phyloP scores from a whole-genome alignment of 805 yeast species.

The Yarrowia phangngaensis region DNA sequence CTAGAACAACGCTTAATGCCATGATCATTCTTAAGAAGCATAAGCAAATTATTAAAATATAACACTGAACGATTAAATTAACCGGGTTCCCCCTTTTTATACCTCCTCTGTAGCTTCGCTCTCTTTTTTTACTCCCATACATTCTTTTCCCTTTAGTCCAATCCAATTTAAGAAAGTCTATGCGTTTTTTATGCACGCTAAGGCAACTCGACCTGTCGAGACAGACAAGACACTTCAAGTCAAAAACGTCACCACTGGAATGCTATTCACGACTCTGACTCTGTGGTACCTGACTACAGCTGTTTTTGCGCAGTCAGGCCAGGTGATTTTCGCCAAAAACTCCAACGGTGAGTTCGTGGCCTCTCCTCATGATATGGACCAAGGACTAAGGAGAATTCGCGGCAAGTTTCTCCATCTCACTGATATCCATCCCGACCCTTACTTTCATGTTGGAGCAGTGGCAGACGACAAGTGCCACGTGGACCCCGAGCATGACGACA shows the following conservation, averaged over 20 bases:
- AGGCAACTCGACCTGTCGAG: not conserved
- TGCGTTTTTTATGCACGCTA: too few species aligned
- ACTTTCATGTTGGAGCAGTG: constrained; percentile 52
- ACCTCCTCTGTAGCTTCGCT: too few species aligned
- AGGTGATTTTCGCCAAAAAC: constrained; percentile 17
- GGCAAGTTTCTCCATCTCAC: constrained; percentile 85
- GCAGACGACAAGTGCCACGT: constrained; percentile 55
- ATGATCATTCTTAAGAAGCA: too few species aligned
- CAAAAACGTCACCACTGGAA: not conserved
- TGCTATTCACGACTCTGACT: constrained; percentile 19
- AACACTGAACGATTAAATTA: too few species aligned
- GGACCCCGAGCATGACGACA: constrained; percentile 12
- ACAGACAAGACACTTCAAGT: not conserved
- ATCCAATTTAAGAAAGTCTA: too few species aligned
- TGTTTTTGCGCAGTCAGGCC: constrained; percentile 9
- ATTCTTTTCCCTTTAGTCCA: too few species aligned
- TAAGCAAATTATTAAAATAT: too few species aligned
- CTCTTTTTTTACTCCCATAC: too few species aligned
- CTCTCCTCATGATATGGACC: not conserved
- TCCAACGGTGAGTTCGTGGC: constrained; percentile 20
- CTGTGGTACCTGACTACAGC: constrained; percentile 7
- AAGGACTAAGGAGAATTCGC: constrained; percentile 42
- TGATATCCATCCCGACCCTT: constrained; percentile 80
- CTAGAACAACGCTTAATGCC: too few species aligned
- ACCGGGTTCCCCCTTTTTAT: too few species aligned